A percentile compares a stretch with the other conserved stretches of the same genome.
Evolutionary conservation across 1,284 basidiomycete genomes (phyloP).

Genomic region (Sanghuangporus baumii): DNA sequence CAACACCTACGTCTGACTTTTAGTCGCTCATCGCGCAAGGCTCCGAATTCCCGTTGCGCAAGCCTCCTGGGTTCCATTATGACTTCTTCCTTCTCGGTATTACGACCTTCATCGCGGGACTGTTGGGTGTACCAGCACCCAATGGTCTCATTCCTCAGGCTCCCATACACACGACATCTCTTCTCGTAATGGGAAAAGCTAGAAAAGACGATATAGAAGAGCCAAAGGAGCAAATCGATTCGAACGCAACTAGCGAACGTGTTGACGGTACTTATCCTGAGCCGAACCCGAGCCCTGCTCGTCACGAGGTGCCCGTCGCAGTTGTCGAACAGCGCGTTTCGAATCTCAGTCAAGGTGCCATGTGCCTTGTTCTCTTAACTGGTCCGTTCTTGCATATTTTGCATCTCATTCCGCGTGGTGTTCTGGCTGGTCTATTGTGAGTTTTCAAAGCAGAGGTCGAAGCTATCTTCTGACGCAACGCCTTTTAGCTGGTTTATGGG

Average conservation of each 20-base stretch:
- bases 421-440: slow-evolving; percentile 72
- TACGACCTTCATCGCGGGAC: slow-evolving; percentile 87
- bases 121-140: slow-evolving; percentile 89
- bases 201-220: slow-evolving; percentile 40
- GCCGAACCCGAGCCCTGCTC: slow-evolving; percentile 25
- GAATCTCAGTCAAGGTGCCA: slow-evolving; percentile 77
- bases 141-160: slow-evolving; percentile 97
- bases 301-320: slow-evolving; percentile 60
- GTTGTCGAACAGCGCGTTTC: slow-evolving; percentile 90
- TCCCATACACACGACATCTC: slow-evolving; percentile 86
- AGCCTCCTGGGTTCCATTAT: slow-evolving; percentile 92
- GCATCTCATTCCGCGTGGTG: slow-evolving; percentile 69
- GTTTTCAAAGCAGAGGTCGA: slow-evolving; percentile 21
- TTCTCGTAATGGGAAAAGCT: slow-evolving; percentile 66
- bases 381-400: slow-evolving; percentile 80
- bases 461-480: too few relatives aligned
- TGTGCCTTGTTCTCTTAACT: slow-evolving; percentile 77
- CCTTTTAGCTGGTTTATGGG: slow-evolving; percentile 75
- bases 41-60: slow-evolving; percentile 83
- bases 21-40: slow-evolving; percentile 92
- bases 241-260: not conserved
- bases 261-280: slow-evolving; percentile 20
- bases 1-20: not conserved
- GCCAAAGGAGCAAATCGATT: slow-evolving; percentile 21
- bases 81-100: slow-evolving; percentile 88